A percentile compares a stretch with the other conserved stretches of the same genome.
phyloP scores from a whole-genome alignment of 1,284 basidiomycete species.

The Moniliophthora roreri region DNA sequence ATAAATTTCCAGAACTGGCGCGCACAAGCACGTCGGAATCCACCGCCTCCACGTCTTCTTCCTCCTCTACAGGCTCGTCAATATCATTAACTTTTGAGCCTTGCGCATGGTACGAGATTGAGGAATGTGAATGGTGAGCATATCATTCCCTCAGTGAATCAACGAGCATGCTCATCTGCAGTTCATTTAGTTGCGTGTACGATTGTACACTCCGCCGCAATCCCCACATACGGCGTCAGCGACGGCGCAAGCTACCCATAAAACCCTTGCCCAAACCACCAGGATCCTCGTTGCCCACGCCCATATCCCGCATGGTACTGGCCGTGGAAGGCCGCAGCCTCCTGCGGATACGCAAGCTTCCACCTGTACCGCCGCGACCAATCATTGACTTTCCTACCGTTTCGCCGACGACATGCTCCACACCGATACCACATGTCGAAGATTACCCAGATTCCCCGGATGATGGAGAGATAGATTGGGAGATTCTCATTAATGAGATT shows the following conservation, averaged over 20 bases:
- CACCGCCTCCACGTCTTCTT: conserved; percentile 19
- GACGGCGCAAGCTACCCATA: neutral
- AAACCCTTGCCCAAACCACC: conserved; percentile 17
- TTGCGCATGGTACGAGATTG: neutral
- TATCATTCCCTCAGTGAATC: neutral
- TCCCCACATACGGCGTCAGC: conserved; percentile 16
- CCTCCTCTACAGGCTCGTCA: conserved; percentile 6
- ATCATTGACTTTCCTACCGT: conserved; percentile 11
- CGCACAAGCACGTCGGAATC: conserved; percentile 23
- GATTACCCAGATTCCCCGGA: neutral
- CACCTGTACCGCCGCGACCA: conserved; percentile 15
- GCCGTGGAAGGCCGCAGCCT: neutral
- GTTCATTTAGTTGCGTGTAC: conserved; percentile 6
- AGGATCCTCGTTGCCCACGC: neutral
- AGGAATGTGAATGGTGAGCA: conserved; percentile 11
- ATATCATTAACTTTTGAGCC: neutral
- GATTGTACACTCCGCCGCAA: conserved; percentile 13
- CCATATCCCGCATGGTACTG: neutral
- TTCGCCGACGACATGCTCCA: conserved; percentile 14
- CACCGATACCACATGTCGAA: conserved; percentile 9
- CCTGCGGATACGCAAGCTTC: conserved; percentile 10
- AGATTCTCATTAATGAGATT: conserved; percentile 25
- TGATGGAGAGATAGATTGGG: conserved; percentile 29
- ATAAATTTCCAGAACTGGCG: conserved; percentile 13
- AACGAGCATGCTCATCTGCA: neutral